phyloP scores from a whole-genome alignment of 805 yeast genomes.

The Yamadazyma kitorensis region DNA sequence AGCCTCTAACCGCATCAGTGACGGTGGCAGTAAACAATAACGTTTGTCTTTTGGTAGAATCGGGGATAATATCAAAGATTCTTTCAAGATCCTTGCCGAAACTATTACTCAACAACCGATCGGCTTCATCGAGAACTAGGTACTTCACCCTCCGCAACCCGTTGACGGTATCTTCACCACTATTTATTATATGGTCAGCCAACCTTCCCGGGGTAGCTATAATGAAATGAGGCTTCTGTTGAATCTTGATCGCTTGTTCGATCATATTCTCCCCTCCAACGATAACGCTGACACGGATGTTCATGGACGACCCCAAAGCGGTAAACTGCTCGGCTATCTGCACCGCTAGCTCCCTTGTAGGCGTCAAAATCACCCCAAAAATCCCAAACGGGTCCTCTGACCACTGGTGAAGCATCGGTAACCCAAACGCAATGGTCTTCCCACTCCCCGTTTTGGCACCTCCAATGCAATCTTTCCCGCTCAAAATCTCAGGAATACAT shows the following conservation, averaged over 20 bases:
- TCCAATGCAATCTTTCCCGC: conserved; percentile 90
- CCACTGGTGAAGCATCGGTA: conserved; percentile 95
- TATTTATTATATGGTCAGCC: conserved; percentile 84
- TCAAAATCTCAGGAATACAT: conserved; percentile 82
- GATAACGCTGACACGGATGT: conserved; percentile 74
- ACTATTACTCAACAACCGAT: conserved; percentile 78
- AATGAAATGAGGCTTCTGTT: conserved; percentile 85
- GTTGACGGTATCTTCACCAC: conserved; percentile 83
- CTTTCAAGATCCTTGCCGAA: conserved; percentile 75
- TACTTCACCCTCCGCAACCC: conserved; percentile 78
- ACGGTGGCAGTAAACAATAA: conserved; percentile 93
- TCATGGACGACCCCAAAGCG: conserved; percentile 88
- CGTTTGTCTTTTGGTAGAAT: conserved; percentile 75
- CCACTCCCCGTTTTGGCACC: conserved; percentile 99
- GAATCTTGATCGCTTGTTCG: conserved; percentile 79
- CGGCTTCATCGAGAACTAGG: conserved; percentile 94
- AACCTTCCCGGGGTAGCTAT: conserved; percentile 97
- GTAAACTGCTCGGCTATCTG: conserved; percentile 97
- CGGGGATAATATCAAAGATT: conserved; percentile 72
- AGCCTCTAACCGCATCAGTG: conserved; percentile 82
- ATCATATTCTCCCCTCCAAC: conserved; percentile 96
- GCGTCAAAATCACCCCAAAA: conserved; percentile 85
- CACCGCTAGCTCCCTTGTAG: conserved; percentile 89
- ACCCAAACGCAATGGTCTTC: conserved; percentile 95
- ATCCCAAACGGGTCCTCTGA: conserved; percentile 93